Evolutionary conservation across 192 early-diverging fungal genomes (phyloP), one percentile per base, ranked within the genome.

Genomic region (Coemansia brasiliensis): DNA sequence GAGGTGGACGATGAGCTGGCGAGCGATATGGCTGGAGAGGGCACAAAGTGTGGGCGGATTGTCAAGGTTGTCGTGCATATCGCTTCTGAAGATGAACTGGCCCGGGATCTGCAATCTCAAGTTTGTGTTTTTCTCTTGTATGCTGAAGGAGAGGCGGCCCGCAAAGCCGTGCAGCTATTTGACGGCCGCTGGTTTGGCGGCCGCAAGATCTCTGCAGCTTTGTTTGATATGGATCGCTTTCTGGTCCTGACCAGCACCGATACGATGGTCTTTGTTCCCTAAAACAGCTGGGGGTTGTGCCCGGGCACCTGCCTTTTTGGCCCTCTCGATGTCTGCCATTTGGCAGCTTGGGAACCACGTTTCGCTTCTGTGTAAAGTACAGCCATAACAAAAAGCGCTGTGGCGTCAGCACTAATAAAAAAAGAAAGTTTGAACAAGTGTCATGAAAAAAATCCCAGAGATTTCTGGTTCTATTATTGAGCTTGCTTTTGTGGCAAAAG

Each of bases 171-270:
- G 26, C 74, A 72, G 52, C 84, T 85, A 32, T 73, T 95, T 35
- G 81, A 93, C 55, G 86, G 86, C 22, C 85, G 93, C 26, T 94
- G 86, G 81, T 95, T 95, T 74, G 92, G 87, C 32, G 91, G 92
- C 7, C 81, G 87, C 42, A 85, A 81, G 26, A 72, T 95, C 27
- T 57, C 68, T 4, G 92, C 91, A 2, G 57, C 72, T 7, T 74
- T 86, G 25, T 87, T 76, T 51, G 88, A 88, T 20, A 45, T 58
- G 17, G 80, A 85, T 46, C 75, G 68, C 24, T 90, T 62, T 52
- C 69, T 71, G 60, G 55, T 67, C 50, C 25, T 79, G 24, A 80
- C 77, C 7, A 74, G 77, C 50, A 21, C 76, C 2, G 76, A 79
- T 25, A 79, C 76, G 3, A 73, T 79, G 69, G 67, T 79, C 10